phyloP scores from a whole-genome alignment of 768 basidiomycete genomes.

The Leucocoprinus sp. region DNA sequence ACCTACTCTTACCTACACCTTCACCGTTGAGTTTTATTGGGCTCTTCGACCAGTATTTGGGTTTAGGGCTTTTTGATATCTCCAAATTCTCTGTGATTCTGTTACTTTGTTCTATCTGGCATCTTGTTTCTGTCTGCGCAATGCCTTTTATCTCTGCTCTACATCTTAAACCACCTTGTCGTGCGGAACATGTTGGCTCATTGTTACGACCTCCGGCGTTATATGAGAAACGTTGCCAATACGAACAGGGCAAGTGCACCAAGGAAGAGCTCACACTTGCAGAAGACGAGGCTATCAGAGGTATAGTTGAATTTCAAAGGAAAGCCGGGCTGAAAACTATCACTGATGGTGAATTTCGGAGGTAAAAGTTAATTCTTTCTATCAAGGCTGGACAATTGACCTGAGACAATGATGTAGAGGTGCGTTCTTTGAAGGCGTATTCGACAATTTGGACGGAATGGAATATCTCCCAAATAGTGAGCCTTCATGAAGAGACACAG shows the following conservation, averaged over 20 bases:
- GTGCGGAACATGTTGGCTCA: slow-evolving; percentile 56
- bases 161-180: slow-evolving; percentile 31
- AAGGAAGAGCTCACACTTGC: slow-evolving; percentile 34
- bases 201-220: slow-evolving; percentile 47
- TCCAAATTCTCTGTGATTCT: no score
- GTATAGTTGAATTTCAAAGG: slow-evolving; percentile 45
- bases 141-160: slow-evolving; percentile 14
- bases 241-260: slow-evolving; percentile 34
- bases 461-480: slow-evolving; percentile 40
- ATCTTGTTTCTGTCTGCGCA: neutral
- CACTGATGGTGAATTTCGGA: slow-evolving; percentile 53
- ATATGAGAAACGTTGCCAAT: slow-evolving; percentile 35
- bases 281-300: slow-evolving; percentile 47
- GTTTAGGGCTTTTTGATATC: neutral
- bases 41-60: neutral
- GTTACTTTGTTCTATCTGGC: neutral
- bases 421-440: slow-evolving; percentile 59
- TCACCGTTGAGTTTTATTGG: neutral
- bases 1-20: neutral
- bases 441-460: slow-evolving; percentile 62
- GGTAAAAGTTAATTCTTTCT: slow-evolving; percentile 16
- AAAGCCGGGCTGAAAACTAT: slow-evolving; percentile 49
- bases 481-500: slow-evolving; percentile 11
- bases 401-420: slow-evolving; percentile 25
- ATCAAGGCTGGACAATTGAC: slow-evolving; percentile 3